phyloP scores from a whole-genome alignment of 225 moss, liverwort and hornwort species.

The Sphagnum tenellum region DNA sequence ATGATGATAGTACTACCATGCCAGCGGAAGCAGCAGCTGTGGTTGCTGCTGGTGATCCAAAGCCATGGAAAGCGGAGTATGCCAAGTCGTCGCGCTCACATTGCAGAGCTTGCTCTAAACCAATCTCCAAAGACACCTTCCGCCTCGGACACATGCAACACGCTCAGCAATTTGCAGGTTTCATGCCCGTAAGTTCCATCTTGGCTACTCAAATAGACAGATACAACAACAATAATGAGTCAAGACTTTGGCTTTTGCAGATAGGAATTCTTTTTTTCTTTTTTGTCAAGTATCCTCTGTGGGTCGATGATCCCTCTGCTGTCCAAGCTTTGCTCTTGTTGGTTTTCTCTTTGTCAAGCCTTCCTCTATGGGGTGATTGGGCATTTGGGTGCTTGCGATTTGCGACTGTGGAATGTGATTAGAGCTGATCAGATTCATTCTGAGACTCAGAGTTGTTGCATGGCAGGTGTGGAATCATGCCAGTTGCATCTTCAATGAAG shows the following conservation, averaged over 20 bases:
- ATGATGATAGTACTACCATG: too few species aligned
- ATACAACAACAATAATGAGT: background rate
- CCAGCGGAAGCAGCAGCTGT: too few species aligned
- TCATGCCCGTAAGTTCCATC: constrained; percentile 51
- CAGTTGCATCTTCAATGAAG: constrained; percentile 50
- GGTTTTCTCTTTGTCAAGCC: too few species aligned
- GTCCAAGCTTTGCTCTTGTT: too few species aligned
- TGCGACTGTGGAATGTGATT: too few species aligned
- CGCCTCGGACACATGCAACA: constrained; percentile 74
- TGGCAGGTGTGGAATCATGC: constrained; percentile 52
- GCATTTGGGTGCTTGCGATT: too few species aligned
- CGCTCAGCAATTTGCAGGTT: constrained; percentile 73
- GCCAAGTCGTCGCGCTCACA: constrained; percentile 71
- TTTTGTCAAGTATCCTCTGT: too few species aligned
- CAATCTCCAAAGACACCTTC: constrained; percentile 59
- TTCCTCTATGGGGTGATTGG: too few species aligned
- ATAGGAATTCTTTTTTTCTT: too few species aligned
- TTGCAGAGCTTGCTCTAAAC: constrained; percentile 61
- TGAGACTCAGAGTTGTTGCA: background rate
- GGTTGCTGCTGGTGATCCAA: constrained; percentile 11
- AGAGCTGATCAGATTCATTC: too few species aligned
- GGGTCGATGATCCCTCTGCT: too few species aligned
- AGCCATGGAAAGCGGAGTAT: constrained; percentile 91
- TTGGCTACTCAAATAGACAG: too few species aligned
- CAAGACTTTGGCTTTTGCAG: background rate